Evolutionary conservation across 2,329 filamentous ascomycete species (phyloP), one percentile per base, ranked within the genome.

Genomic region (Alternaria sp.): DNA sequence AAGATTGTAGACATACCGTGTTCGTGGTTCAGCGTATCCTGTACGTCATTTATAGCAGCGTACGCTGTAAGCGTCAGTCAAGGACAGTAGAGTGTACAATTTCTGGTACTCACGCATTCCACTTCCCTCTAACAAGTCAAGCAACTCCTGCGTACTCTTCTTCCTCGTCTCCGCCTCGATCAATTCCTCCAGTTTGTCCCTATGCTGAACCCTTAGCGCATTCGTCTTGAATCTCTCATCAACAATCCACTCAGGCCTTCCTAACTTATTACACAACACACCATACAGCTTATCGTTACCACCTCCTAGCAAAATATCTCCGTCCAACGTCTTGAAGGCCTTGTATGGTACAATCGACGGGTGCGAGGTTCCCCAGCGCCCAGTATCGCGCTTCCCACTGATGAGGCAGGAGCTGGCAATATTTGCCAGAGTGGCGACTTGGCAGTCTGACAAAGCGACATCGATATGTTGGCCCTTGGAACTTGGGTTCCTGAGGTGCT

Each of bases 271-370:
- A 69, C 85, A 87, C 36, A 89, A 69, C 3, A 88, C 80, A 2
- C 86, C 86, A 53, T 85, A 89, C 0, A 89, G 77, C 4, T 83
- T 80, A 67, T 89, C 87, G 58, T 89, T 89, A 2, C 86, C 87
- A 17, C 87, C 87, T 13, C 87, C 87, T 5, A 89, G 78, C 59
- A 89, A 80, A 48, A 89, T 84, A 66, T 88, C 85, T 14, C 87
- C 86, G 61, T 89, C 86, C 2, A 77, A 77, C 2, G 87, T 89
- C 70, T 84, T 83, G 78, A 88, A 99, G 0, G 92, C 92, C 70
- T 90, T 89, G 77, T 99, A 99, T 0, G 95, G 95, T 0, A 99
- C 95, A 74, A 99, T 98, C 0, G 92, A 96, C n/a, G 94, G 95
- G 82, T 99, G 95, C 41, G 94, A 94, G 3, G 95, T 99, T 6